These are phyloP conservation scores for Sphagnum magellanicum DNA, from an alignment of 228 moss, liverwort and hornwort genomes.

Conservation along the genomic window DNA sequence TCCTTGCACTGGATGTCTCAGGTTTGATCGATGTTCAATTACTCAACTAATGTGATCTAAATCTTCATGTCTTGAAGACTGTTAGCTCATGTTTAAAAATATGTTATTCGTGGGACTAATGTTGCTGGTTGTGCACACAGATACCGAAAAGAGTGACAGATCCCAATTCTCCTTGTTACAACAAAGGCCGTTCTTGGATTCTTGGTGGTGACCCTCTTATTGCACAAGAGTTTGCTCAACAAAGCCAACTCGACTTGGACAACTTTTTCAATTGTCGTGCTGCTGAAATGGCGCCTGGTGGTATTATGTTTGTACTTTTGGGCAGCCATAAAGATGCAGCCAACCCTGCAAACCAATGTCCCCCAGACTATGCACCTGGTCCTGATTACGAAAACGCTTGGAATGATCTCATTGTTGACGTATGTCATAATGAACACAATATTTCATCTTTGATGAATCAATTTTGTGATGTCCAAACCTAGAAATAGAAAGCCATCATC, in stretches of 20 bases:
- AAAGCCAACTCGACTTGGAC: conserved; percentile 27
- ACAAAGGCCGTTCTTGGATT: conserved; percentile 35
- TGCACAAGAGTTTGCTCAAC: conserved; percentile 21
- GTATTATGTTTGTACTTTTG: conserved; percentile 17
- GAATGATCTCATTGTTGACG: conserved; percentile 38
- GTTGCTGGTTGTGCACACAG: background rate
- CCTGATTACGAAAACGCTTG: conserved; percentile 28
- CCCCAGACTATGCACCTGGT: conserved; percentile 23
- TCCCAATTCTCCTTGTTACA: conserved; percentile 24
- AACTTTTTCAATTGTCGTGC: conserved; percentile 25
- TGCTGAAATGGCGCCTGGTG: conserved; percentile 24
- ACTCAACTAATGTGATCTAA: too few species aligned
- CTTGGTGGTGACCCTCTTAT: conserved; percentile 23
- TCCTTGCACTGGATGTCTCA: conserved; percentile 47
- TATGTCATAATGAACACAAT: background rate
- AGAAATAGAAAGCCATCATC: too few species aligned
- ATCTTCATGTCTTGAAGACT: too few species aligned
- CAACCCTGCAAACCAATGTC: conserved; percentile 33
- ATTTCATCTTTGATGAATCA: too few species aligned
- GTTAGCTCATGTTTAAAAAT: too few species aligned
- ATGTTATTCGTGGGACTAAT: too few species aligned
- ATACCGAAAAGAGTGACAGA: conserved; percentile 23
- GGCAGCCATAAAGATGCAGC: conserved; percentile 17
- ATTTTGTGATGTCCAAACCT: too few species aligned
- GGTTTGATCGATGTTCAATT: conserved; percentile 5